Base-by-base conservation (phyloP, 805 yeast genomes). In the Priceomyces carsonii region DNA sequence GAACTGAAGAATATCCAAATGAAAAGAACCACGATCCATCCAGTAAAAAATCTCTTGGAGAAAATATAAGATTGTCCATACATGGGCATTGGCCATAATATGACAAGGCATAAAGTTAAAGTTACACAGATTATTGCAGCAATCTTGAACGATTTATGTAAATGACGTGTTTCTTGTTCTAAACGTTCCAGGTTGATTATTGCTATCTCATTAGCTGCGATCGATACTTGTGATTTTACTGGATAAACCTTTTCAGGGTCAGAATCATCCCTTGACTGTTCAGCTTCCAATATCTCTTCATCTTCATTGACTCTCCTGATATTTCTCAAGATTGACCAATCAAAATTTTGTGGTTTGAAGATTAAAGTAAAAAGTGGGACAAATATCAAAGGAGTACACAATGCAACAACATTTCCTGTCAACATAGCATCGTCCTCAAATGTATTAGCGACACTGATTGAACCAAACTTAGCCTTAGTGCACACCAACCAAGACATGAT, bases 51-150 rank as follows among this genome's bases (percentile, higher is more conserved):
- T 38, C 58, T 61, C 57, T 77, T 80, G 35, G 86, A 77, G 61
- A 88, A 89, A 26, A 88, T 69, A 53, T 88, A 88, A 3, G 75
- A 72, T 4, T 82, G 54, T 20, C 95, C 96, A 57, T 82, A 88
- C 93, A 89, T 82, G 45, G 96, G 96, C 88, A 88, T 85, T 51
- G 96, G 96, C 93, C 95, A 87, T 19, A 88, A 52, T 17, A 89
- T 73, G 20, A 88, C 62, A 32, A 88, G 63, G 30, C 82, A 69
- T 6, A 86, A 47, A 5, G 87, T 79, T 46, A 86, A 69, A 27
- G 74, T 62, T 2, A 76, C 58, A 55, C 90, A 83, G 26, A 85
- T 63, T 35, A 63, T 63, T 23, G 77, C 74, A 1, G 90, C 93
- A 26, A 64, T 62, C 47, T 74, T 80, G 32, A 85, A 73, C 6